A percentile compares a stretch with the other conserved stretches of the same genome.
Evolutionary conservation across 2,329 filamentous ascomycete genomes (phyloP).

Genomic region (Phialocephala sp.): DNA sequence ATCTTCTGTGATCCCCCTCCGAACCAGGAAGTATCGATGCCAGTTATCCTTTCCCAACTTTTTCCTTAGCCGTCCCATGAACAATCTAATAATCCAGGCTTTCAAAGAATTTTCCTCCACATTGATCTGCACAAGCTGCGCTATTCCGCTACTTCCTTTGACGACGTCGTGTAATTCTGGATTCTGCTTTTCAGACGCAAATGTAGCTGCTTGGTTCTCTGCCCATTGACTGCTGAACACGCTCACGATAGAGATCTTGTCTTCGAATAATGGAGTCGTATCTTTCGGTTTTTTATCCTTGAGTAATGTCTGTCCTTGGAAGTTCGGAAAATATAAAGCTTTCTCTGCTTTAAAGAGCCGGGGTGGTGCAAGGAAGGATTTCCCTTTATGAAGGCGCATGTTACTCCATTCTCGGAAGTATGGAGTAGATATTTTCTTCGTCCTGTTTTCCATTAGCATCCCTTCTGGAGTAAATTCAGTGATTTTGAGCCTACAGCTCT

Average conservation of each 20-base stretch:
- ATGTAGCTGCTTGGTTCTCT: slow-evolving; percentile 77
- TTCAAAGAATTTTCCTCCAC: slow-evolving; percentile 81
- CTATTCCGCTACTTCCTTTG: slow-evolving; percentile 55
- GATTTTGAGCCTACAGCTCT: slow-evolving; percentile 62
- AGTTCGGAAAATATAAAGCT: slow-evolving; percentile 92
- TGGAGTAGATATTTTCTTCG: slow-evolving; percentile 77
- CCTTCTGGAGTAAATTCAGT: not conserved
- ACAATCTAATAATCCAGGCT: slow-evolving; percentile 62
- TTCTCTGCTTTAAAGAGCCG: slow-evolving; percentile 82
- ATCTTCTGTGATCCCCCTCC: slow-evolving; percentile 62
- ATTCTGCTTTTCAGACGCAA: slow-evolving; percentile 69
- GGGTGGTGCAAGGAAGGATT: slow-evolving; percentile 86
- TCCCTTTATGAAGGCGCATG: slow-evolving; percentile 81
- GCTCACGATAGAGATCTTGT: slow-evolving; percentile 78
- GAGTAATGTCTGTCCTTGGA: slow-evolving; percentile 78
- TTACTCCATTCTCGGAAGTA: slow-evolving; percentile 98
- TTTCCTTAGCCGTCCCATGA: slow-evolving; percentile 58
- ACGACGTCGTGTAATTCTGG: slow-evolving; percentile 70
- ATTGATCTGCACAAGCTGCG: slow-evolving; percentile 87
- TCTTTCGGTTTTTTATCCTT: slow-evolving; percentile 61
- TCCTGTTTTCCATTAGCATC: slow-evolving; percentile 52
- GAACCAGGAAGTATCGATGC: slow-evolving; percentile 66
- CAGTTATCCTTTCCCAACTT: slow-evolving; percentile 58
- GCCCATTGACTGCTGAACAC: slow-evolving; percentile 88
- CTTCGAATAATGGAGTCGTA: slow-evolving; percentile 76